Evolutionary conservation across 179 eudicot species (phyloP), one percentile per base, ranked within the genome.

Genomic region (Monotropa hypopitys): DNA sequence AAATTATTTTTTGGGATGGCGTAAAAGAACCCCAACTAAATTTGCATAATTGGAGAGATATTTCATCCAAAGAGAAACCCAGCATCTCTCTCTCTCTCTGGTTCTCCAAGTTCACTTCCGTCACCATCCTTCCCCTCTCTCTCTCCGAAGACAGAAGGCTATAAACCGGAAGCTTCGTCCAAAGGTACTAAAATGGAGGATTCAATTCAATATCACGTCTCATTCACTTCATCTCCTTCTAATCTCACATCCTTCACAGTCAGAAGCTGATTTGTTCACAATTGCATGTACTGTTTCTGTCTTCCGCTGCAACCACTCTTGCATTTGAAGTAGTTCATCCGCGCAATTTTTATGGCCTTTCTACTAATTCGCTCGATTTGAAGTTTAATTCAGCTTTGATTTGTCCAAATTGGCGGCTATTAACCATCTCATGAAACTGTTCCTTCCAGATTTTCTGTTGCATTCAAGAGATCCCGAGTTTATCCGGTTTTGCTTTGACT

Each of bases 391-490:
- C 56, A 59, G 70, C 56, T 7, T 33, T 33, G 49, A 73, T 53
- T 35, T 21, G 32, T 73, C 49, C 76, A 35, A 11, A 33, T 53
- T 35, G 42, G 49, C 9, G 32, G 18, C 35, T 46, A 43, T 59
- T 75, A 23, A 26, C 42, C 7, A 3, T 26, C 38, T 26, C 21
- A 16, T 59, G 20, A 5, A 75, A 59, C 15, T 42, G 13, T 38
- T 38, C 46, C 20, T 20, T 5, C n/a, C 59, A 28, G 43, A 62
- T 75, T 62, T 45, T 18, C 30, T 0, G 10, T 49, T 49, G 72
- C 79, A 33, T 65, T 49, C 13, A 47, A 72, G 40, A 76, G 79
- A 65, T 76, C 62, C 42, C 16, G 70, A 4, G 35, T 43, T 75
- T 75, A 40, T 68, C 49, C 40, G 72, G 72, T 40, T 42, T 42